Conservation (phyloP, 257 asterid species). For the Rubia yunnanensis region DNA sequence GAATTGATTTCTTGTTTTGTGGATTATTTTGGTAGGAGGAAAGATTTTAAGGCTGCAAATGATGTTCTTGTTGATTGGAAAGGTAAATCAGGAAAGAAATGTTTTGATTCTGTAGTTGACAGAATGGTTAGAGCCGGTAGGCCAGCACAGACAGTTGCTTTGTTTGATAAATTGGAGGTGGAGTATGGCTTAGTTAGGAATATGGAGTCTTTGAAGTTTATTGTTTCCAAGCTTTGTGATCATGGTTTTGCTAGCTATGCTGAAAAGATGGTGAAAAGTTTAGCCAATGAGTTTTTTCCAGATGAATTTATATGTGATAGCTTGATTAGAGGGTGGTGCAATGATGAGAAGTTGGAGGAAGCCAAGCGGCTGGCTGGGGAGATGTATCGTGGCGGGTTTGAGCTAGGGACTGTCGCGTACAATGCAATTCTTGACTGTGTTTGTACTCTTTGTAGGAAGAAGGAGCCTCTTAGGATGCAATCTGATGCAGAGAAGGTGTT, state of each 20-base stretch:
- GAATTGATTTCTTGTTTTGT: constrained; percentile 51
- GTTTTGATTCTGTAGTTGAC: constrained; percentile 58
- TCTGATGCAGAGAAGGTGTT: constrained; percentile 51
- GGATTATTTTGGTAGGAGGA: constrained; percentile 77
- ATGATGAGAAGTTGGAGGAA: constrained; percentile 72
- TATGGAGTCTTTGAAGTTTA: constrained; percentile 44
- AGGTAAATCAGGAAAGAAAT: constrained; percentile 45
- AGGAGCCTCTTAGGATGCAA: constrained; percentile 68
- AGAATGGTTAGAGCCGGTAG: constrained; percentile 84
- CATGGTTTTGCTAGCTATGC: constrained; percentile 74
- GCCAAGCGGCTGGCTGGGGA: constrained; percentile 66
- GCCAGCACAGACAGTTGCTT: constrained; percentile 48
- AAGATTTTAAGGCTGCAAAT: constrained; percentile 78
- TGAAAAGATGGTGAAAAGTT: constrained; percentile 78
- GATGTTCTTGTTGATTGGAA: constrained; percentile 50
- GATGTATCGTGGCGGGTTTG: constrained; percentile 86
- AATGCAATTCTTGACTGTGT: constrained; percentile 80
- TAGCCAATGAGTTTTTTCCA: constrained; percentile 83
- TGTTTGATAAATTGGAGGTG: constrained; percentile 64
- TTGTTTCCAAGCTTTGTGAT: constrained; percentile 57
- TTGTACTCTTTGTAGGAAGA: constrained; percentile 71
- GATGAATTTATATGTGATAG: constrained; percentile 69
- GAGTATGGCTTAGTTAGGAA: constrained; percentile 59
- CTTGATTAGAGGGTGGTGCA: constrained; percentile 77
- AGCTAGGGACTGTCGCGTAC: constrained; percentile 47